These are phyloP conservation scores for Penicillium sp. DNA, from an alignment of 2,329 filamentous ascomycete species.

Conservation along the genomic window DNA sequence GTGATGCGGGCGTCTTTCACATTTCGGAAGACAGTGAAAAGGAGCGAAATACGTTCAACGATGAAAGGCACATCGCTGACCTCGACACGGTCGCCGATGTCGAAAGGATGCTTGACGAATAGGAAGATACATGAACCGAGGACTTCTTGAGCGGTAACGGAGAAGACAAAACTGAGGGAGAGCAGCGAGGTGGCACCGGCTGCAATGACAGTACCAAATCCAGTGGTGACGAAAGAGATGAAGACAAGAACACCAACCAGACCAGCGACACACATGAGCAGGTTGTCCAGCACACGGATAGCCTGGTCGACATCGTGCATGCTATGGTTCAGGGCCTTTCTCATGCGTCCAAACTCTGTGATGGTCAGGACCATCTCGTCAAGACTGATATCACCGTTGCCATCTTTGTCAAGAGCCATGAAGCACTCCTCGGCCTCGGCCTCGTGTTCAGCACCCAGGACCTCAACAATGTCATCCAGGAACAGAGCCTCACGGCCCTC, in stretches of 20 bases:
- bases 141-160: slow-evolving; percentile 87
- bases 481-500: slow-evolving; percentile 80
- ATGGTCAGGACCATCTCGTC: slow-evolving; percentile 93
- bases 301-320: slow-evolving; percentile 98
- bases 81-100: slow-evolving; percentile 92
- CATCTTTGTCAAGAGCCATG: slow-evolving; percentile 73
- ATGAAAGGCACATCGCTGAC: slow-evolving; percentile 67
- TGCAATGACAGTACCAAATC: slow-evolving; percentile 78
- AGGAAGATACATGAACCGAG: slow-evolving; percentile 98
- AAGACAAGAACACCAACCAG: slow-evolving; percentile 82
- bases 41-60: slow-evolving; percentile 89
- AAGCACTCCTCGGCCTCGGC: slow-evolving; percentile 86
- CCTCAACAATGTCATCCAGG: slow-evolving; percentile 79
- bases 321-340: slow-evolving; percentile 84
- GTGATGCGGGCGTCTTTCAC: slow-evolving; percentile 76
- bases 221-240: slow-evolving; percentile 83
- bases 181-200: slow-evolving; percentile 89
- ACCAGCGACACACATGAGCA: slow-evolving; percentile 77
- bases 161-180: slow-evolving; percentile 95
- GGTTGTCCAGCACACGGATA: slow-evolving; percentile 82
- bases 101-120: slow-evolving; percentile 97
- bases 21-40: slow-evolving; percentile 88
- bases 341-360: slow-evolving; percentile 76
- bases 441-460: slow-evolving; percentile 72
- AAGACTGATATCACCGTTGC: slow-evolving; percentile 89